Base-by-base conservation (phyloP, 2,329 filamentous ascomycete genomes). In the Emericellopsis atlantica region DNA sequence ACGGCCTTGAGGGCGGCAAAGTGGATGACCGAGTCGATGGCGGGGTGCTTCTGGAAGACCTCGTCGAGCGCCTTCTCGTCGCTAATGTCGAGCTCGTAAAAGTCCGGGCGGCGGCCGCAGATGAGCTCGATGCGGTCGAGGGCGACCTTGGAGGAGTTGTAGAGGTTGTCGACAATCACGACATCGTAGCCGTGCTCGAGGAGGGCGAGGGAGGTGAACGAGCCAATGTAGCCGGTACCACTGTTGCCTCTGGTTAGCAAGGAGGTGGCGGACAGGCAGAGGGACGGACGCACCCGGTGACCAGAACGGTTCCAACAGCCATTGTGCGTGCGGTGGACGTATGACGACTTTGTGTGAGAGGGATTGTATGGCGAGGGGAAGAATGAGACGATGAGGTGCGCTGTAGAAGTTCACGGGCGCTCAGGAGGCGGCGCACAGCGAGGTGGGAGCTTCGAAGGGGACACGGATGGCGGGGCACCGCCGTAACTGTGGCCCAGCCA, bases 1-100 rank as follows among this genome's bases (percentile, higher is more conserved):
- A 98, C 92, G 37, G 93, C 90, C 83, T 98, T 98, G 51, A 98
- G 75, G 21, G 92, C 92, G 48, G 92, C 93, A 59, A 98, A 98
- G 72, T 98, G 92, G 55, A 98, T 96, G 49, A 96, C 92, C 59
- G 86, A 95, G 74, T 95, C 88, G 56, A 98, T 95, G 55, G 86
- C 82, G 40, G 89, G 87, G 65, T 96, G 83, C 57, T 83, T 84
- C 47, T 76, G 71, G 58, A 98, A 95, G 53, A 96, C 84, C 54
- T 81, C 79, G 60, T 95, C 86, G 44, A 98, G 74, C 11, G 72
- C 83, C 47, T 74, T 73, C 62, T 92, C 83, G 57, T 95, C 77
- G 51, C 87, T 95, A 54, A 98, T 76, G 65, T 98, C 92, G 57
- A 79, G 69, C 62, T 94, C 69, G 70, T 88, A 79, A 63, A 95